A percentile compares a stretch with the other conserved stretches of the same genome.
Conservation (phyloP, 139 green algal genomes). For the Coccomyxa sp. region DNA sequence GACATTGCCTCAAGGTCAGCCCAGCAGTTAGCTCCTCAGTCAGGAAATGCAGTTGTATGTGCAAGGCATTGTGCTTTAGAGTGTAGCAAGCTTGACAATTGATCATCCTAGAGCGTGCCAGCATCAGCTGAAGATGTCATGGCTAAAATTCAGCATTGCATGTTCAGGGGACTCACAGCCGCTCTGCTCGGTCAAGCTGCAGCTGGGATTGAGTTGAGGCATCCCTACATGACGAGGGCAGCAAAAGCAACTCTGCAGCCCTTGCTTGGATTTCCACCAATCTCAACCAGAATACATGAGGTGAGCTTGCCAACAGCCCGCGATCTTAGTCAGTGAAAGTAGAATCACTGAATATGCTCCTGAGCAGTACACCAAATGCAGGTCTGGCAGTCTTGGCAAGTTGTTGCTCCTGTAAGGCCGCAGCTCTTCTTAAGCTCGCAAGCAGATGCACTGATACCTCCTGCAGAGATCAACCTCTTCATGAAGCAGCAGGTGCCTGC, state of each 20-base stretch:
- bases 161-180: constrained; percentile 19
- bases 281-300: constrained; percentile 23
- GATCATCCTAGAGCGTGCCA: no score
- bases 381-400: constrained; percentile 14
- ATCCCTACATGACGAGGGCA: constrained; percentile 14
- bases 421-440: constrained; percentile 68
- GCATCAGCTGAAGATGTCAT: background rate
- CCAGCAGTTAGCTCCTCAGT: no score
- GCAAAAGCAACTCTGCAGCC: background rate
- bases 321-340: background rate
- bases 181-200: constrained; percentile 27
- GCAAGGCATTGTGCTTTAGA: no score
- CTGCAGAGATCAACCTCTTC: constrained; percentile 45
- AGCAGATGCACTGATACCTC: constrained; percentile 49
- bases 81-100: no score
- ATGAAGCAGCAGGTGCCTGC: constrained; percentile 44
- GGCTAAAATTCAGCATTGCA: background rate
- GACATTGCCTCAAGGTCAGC: constrained; percentile 25
- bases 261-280: constrained; percentile 11
- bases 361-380: background rate
- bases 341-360: background rate
- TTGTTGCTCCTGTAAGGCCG: constrained; percentile 34
- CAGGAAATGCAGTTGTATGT: no score
- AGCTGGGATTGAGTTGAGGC: constrained; percentile 8
- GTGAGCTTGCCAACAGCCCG: constrained; percentile 2